These are phyloP conservation scores for Fraxinus velutina DNA, from an alignment of 305 asterid genomes.

Conservation along the genomic window DNA sequence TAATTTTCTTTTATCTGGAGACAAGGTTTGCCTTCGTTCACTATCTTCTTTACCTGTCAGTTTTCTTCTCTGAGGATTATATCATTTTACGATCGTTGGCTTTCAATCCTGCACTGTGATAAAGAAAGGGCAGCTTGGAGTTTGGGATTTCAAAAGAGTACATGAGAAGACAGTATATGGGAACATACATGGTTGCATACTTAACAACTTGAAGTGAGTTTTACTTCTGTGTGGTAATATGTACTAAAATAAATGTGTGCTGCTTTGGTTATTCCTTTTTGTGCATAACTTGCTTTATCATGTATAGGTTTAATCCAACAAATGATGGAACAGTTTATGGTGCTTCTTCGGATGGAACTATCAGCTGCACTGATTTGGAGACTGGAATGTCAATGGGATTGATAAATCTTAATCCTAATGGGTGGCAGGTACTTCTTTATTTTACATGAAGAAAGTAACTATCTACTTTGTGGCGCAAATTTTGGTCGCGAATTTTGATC, in stretches of 20 bases:
- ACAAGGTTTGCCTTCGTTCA: slow-evolving; percentile 54
- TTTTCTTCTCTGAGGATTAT: slow-evolving; percentile 1
- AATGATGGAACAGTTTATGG: slow-evolving; percentile 82
- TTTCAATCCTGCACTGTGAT: slow-evolving; percentile 21
- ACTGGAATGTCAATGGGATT: slow-evolving; percentile 73
- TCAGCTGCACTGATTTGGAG: slow-evolving; percentile 86
- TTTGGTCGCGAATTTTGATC: background rate
- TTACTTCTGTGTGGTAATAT: background rate
- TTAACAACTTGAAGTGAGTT: slow-evolving; percentile 90
- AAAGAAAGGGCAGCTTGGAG: slow-evolving; percentile 99
- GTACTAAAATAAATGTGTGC: slow-evolving; percentile 6
- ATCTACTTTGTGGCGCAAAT: background rate
- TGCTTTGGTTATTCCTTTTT: background rate
- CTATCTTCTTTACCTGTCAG: slow-evolving; percentile 4
- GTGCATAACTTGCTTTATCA: slow-evolving; percentile 12
- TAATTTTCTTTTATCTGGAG: slow-evolving; percentile 86
- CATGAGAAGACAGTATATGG: slow-evolving; percentile 79
- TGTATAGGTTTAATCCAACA: slow-evolving; percentile 64
- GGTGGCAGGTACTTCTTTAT: slow-evolving; percentile 73
- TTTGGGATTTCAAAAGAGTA: slow-evolving; percentile 87
- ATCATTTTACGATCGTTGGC: slow-evolving; percentile 12
- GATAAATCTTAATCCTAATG: slow-evolving; percentile 87
- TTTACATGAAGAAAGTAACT: background rate
- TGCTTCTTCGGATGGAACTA: slow-evolving; percentile 93
- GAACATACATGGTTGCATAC: slow-evolving; percentile 73